Conservation (phyloP, 345 rosid genomes). For the Pistacia atlantica region DNA sequence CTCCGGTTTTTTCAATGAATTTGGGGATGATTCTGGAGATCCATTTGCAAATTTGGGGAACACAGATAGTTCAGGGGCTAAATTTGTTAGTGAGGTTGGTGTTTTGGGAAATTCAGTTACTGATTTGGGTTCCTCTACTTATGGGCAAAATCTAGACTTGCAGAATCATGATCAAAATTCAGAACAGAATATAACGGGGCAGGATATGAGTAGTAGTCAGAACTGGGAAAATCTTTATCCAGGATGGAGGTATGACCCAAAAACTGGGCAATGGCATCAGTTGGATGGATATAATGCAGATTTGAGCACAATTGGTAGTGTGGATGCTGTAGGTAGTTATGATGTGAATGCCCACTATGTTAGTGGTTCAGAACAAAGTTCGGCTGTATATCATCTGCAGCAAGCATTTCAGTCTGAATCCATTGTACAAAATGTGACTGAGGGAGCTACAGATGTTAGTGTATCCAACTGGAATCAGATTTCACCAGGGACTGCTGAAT, state of each 20-base stretch:
- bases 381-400: constrained; percentile 31
- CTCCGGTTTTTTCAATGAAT: constrained; percentile 32
- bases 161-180: constrained; percentile 2
- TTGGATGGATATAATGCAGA: constrained; percentile 29
- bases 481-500: constrained; percentile 27
- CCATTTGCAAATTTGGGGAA: constrained; percentile 22
- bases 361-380: constrained; percentile 24
- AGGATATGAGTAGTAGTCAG: constrained; percentile 31
- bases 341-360: constrained; percentile 14
- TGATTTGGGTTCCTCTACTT: background rate
- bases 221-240: constrained; percentile 45
- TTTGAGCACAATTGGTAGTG: background rate
- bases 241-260: constrained; percentile 42
- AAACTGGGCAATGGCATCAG: constrained; percentile 43
- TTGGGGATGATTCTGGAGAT: constrained; percentile 26
- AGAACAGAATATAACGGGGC: constrained; percentile 8
- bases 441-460: constrained; percentile 22
- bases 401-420: constrained; percentile 34
- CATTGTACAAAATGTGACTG: constrained; percentile 23
- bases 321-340: background rate
- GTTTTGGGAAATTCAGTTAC: constrained; percentile 9
- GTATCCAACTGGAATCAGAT: constrained; percentile 37
- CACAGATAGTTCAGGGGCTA: background rate
- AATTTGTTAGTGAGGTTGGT: background rate
- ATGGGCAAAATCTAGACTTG: background rate